A percentile compares a stretch with the other conserved stretches of the same genome.
These are phyloP conservation scores for Ophiostoma australiae DNA, from an alignment of 2,329 filamentous ascomycete genomes.

Conservation along the genomic window DNA sequence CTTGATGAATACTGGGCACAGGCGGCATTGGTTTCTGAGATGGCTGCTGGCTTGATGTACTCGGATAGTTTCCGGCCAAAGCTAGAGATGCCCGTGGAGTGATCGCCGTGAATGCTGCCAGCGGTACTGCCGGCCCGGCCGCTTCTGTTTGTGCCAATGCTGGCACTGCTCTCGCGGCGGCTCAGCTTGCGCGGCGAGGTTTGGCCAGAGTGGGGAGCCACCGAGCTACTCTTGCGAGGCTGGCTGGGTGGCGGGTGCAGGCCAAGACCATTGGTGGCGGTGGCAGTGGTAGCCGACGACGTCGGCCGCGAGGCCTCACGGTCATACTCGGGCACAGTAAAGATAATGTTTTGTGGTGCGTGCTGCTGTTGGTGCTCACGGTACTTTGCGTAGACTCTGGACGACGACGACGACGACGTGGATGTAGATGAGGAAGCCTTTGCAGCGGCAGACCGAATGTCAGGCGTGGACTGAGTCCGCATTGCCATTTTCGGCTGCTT, in stretches of 20 bases:
- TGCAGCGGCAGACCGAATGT: constrained; percentile 1
- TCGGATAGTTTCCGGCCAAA: constrained; percentile 17
- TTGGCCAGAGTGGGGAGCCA: background rate
- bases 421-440: background rate
- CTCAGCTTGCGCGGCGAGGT: background rate
- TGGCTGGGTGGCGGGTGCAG: background rate
- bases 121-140: background rate
- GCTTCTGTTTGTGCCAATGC: background rate
- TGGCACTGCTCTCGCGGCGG: constrained; percentile 4
- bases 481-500: background rate
- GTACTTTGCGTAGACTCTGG: background rate
- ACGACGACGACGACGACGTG: background rate
- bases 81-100: background rate
- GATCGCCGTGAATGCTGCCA: background rate
- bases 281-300: background rate
- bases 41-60: constrained; percentile 17
- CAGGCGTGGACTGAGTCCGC: background rate
- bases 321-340: constrained; percentile 2
- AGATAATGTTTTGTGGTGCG: background rate
- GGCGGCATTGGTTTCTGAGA: background rate
- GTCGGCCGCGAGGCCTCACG: constrained; percentile 2
- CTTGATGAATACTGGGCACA: background rate
- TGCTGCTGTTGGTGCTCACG: constrained; percentile 12
- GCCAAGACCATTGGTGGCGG: background rate
- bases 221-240: background rate